A percentile compares a stretch with the other conserved stretches of the same genome.
phyloP scores from a whole-genome alignment of 768 basidiomycete species.

The Mycena leptocephala region DNA sequence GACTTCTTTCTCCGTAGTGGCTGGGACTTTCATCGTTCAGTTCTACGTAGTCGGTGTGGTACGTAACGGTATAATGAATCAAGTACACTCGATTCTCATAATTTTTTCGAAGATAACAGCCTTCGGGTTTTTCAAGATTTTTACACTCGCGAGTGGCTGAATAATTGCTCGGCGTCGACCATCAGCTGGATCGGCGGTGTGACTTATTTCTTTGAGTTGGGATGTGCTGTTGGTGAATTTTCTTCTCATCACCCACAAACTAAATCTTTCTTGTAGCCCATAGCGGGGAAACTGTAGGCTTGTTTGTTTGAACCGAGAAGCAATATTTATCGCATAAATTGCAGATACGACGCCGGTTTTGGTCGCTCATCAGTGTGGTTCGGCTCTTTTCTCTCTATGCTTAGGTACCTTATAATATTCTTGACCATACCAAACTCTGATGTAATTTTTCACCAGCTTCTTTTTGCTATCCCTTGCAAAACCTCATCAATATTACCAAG shows the following conservation, averaged over 20 bases:
- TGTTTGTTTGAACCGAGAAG: background rate
- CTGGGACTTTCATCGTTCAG: conserved; percentile 19
- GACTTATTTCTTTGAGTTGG: conserved; percentile 23
- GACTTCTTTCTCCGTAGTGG: background rate
- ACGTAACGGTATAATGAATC: background rate
- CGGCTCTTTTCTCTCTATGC: conserved; percentile 30
- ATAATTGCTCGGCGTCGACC: conserved; percentile 22
- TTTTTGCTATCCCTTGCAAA: conserved; percentile 21
- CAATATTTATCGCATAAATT: background rate
- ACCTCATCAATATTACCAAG: conserved; percentile 28
- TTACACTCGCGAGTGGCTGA: conserved; percentile 22
- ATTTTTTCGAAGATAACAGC: conserved; percentile 14
- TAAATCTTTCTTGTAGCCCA: background rate
- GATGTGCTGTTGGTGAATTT: conserved; percentile 9
- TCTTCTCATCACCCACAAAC: background rate
- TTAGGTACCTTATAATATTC: conserved; percentile 9
- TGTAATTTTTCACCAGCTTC: background rate
- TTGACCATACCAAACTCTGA: background rate
- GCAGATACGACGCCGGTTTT: conserved; percentile 21
- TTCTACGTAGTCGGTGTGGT: conserved; percentile 29
- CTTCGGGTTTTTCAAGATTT: conserved; percentile 28
- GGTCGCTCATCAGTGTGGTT: conserved; percentile 24
- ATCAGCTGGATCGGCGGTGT: conserved; percentile 28
- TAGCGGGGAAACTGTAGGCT: conserved; percentile 13
- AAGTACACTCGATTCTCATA: background rate